A percentile compares a stretch with the other conserved stretches of the same genome.
Evolutionary conservation across 2,329 filamentous ascomycete species (phyloP).

Genomic region (Colletotrichum gloeosporioides): DNA sequence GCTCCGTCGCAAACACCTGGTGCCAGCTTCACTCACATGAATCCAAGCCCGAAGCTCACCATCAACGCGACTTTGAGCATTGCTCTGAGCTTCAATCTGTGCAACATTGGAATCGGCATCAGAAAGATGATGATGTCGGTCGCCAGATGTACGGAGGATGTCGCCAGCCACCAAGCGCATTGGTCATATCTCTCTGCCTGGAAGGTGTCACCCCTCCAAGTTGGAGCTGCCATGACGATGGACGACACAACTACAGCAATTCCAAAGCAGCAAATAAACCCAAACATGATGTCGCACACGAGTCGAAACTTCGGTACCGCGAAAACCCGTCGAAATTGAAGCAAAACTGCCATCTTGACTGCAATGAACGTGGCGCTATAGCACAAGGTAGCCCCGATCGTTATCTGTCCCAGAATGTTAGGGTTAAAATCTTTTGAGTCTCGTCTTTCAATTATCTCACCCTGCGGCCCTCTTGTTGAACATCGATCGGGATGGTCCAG

Average conservation of each 20-base stretch:
- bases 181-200: background rate
- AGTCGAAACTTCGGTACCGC: background rate
- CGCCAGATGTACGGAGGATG: background rate
- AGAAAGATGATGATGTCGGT: constrained; percentile 16
- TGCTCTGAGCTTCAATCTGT: background rate
- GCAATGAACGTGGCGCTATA: constrained; percentile 8
- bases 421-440: background rate
- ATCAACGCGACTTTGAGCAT: background rate
- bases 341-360: constrained; percentile 8
- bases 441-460: background rate
- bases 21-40: background rate
- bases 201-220: background rate
- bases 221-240: background rate
- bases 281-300: constrained; percentile 3
- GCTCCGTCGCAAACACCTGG: background rate
- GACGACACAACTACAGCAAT: constrained; percentile 1
- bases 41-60: constrained; percentile 15
- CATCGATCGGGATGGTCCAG: background rate
- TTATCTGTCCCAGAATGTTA: background rate
- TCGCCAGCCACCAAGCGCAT: background rate
- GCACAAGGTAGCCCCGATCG: background rate
- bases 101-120: constrained; percentile 11
- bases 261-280: constrained; percentile 3
- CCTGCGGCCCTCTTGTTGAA: background rate
- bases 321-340: constrained; percentile 11